phyloP scores from a whole-genome alignment of 768 basidiomycete species.

The Lentinula boryana region DNA sequence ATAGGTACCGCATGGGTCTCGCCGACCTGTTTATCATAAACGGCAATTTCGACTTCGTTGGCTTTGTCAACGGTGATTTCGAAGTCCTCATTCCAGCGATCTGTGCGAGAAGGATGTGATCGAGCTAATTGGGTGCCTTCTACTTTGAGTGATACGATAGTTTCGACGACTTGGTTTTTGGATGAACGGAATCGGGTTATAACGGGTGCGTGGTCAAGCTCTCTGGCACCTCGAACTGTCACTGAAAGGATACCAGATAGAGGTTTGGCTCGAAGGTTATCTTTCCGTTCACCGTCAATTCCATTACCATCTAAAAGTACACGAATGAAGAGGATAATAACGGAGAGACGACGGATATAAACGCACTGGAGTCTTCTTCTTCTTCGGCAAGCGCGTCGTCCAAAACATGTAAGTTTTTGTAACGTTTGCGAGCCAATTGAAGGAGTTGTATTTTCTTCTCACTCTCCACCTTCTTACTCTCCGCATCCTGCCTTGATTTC shows the following conservation, averaged over 20 bases:
- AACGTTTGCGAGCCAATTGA: slow-evolving; percentile 87
- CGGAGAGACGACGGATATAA: slow-evolving; percentile 8
- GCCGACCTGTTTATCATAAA: slow-evolving; percentile 87
- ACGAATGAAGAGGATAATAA: neutral
- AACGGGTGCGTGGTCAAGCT: slow-evolving; percentile 91
- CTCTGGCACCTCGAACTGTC: slow-evolving; percentile 83
- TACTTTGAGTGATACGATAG: slow-evolving; percentile 89
- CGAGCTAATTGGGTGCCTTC: slow-evolving; percentile 92
- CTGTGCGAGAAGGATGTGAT: slow-evolving; percentile 89
- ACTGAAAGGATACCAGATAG: slow-evolving; percentile 89
- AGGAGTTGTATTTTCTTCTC: slow-evolving; percentile 95
- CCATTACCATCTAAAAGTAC: slow-evolving; percentile 37
- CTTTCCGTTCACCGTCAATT: slow-evolving; percentile 82
- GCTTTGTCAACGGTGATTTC: slow-evolving; percentile 97
- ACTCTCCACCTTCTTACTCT: slow-evolving; percentile 89
- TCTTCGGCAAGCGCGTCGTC: slow-evolving; percentile 89
- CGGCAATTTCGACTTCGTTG: slow-evolving; percentile 94
- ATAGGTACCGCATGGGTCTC: slow-evolving; percentile 83
- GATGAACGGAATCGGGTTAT: slow-evolving; percentile 65
- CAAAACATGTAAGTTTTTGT: slow-evolving; percentile 92
- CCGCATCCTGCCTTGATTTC: slow-evolving; percentile 88
- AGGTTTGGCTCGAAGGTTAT: slow-evolving; percentile 89
- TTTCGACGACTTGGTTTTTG: slow-evolving; percentile 77
- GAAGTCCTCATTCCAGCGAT: slow-evolving; percentile 97
- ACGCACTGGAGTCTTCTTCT: slow-evolving; percentile 47